phyloP scores from a whole-genome alignment of 1,284 basidiomycete genomes.

The Apiotrichum sp. region DNA sequence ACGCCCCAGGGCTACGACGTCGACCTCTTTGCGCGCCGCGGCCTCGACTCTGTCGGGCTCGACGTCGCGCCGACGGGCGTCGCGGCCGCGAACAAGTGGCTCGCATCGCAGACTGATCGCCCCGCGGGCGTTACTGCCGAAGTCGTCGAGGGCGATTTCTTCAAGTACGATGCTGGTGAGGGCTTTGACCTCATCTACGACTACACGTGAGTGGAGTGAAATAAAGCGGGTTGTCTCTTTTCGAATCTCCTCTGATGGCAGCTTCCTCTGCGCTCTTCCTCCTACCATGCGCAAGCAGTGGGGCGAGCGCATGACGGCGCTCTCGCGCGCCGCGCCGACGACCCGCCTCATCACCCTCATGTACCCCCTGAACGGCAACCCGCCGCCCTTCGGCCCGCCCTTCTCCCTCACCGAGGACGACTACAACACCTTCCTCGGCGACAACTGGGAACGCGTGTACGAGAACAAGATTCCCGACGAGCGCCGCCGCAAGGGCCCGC shows the following conservation, averaged over 20 bases:
- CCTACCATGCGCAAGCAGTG: conserved; percentile 55
- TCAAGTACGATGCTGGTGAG: conserved; percentile 49
- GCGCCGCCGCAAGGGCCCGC: conserved; percentile 24
- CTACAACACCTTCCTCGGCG: conserved; percentile 55
- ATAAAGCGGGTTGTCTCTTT: neutral
- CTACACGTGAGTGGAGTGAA: conserved; percentile 55
- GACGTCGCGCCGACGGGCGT: conserved; percentile 59
- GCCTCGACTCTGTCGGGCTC: conserved; percentile 53
- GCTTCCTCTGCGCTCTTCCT: conserved; percentile 66
- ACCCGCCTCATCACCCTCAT: conserved; percentile 55
- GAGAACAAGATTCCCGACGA: conserved; percentile 55
- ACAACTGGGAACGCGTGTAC: conserved; percentile 48
- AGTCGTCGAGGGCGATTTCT: conserved; percentile 55
- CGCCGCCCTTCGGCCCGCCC: conserved; percentile 54
- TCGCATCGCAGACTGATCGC: conserved; percentile 15
- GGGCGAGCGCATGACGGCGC: conserved; percentile 55
- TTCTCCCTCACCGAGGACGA: conserved; percentile 57
- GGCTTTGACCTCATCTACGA: conserved; percentile 59
- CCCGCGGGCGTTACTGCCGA: conserved; percentile 16
- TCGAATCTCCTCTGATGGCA: conserved; percentile 31
- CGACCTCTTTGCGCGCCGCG: conserved; percentile 53
- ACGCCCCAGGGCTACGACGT: conserved; percentile 60
- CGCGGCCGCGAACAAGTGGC: conserved; percentile 52
- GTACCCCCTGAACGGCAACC: conserved; percentile 49
- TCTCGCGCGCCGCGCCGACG: conserved; percentile 57